Evolutionary conservation across 1,139 yeast genomes (phyloP).

Genomic region (Suhomyces kunorum): DNA sequence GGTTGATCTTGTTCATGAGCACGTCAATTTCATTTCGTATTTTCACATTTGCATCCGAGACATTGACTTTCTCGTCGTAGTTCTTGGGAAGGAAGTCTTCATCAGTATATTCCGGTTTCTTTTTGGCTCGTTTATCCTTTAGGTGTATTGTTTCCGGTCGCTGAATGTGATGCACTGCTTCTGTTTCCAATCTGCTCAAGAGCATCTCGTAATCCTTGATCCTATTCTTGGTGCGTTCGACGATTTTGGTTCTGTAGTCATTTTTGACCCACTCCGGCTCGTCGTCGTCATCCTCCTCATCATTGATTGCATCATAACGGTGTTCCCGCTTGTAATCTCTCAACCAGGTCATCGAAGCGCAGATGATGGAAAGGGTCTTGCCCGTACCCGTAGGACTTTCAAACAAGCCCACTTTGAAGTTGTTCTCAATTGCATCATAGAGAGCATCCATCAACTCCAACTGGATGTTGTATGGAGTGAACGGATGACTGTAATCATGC

Average conservation of each 20-base stretch:
- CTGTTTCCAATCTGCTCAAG: slow-evolving; percentile 29
- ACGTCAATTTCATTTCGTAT: slow-evolving; percentile 47
- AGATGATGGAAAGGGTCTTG: slow-evolving; percentile 82
- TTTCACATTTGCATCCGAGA: slow-evolving; percentile 21
- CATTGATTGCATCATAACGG: slow-evolving; percentile 33
- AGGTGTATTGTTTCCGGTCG: slow-evolving; percentile 2
- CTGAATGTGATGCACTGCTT: slow-evolving; percentile 17
- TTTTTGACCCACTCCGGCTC: slow-evolving; percentile 65
- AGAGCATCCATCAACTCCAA: slow-evolving; percentile 72
- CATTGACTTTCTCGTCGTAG: slow-evolving; percentile 33
- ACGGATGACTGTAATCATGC: slow-evolving; percentile 67
- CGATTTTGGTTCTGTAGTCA: slow-evolving; percentile 39
- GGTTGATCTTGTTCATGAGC: slow-evolving; percentile 42
- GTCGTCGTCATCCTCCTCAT: slow-evolving; percentile 37
- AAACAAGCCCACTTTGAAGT: slow-evolving; percentile 73
- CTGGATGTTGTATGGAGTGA: slow-evolving; percentile 77
- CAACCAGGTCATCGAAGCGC: slow-evolving; percentile 86
- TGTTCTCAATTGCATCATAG: slow-evolving; percentile 58
- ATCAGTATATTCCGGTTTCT: slow-evolving; percentile 16
- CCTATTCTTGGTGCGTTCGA: slow-evolving; percentile 30
- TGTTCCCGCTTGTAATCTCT: slow-evolving; percentile 54
- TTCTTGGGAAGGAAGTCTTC: slow-evolving; percentile 44
- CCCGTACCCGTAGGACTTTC: slow-evolving; percentile 98
- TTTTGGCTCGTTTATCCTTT: slow-evolving; percentile 5
- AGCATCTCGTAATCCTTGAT: slow-evolving; percentile 45